Base-by-base conservation (phyloP, 495 filamentous ascomycete genomes). In the Xanthoparmelia taractica region DNA sequence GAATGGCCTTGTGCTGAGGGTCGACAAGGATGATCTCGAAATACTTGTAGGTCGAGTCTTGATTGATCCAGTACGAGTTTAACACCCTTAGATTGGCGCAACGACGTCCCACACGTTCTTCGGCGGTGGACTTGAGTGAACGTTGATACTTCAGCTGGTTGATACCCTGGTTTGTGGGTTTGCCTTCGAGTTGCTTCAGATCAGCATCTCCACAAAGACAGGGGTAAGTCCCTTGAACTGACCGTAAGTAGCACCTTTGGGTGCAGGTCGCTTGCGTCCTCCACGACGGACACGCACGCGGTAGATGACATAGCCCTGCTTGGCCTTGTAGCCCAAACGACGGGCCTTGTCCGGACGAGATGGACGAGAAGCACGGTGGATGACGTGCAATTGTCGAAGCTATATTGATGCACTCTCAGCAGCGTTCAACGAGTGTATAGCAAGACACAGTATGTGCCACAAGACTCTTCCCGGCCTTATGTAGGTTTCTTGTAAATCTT, bases 11-110 rank as follows among this genome's bases (percentile, higher is more conserved):
- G 89, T 99, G 94, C 82, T 95, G 87, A 74, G 94, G 95, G 83
- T 99, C 94, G 76, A 99, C 95, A 70, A 97, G 89, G 83, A 99
- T 97, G 78, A 99, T 86, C 82, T 99, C 94, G 82, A 85, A 99
- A 87, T 97, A 99, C 85, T 99, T 99, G 90, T 97, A 99, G 80
- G 94, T 97, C 61, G 92, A 96, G 84, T 99, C 94, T 85, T 99
- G 94, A 86, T 99, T 99, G 87, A 97, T 91, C 94, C 94, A 99
- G 91, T 99, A 99, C 70, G 92, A 96, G 85, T 97, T 99, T 76
- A 99, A 86, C 70, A 99, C 95, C 70, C 94, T 89, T 78, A 98
- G 80, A 82, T 98, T 98, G 81, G 92, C 91, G 82, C 91, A 96
- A 75, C 92, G 92, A 77, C 93, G 92, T 73, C 95, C 94, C 74